A percentile compares a stretch with the other conserved stretches of the same genome.
Evolutionary conservation across 805 yeast genomes (phyloP).

Genomic region (Hagleromyces aurorensis): DNA sequence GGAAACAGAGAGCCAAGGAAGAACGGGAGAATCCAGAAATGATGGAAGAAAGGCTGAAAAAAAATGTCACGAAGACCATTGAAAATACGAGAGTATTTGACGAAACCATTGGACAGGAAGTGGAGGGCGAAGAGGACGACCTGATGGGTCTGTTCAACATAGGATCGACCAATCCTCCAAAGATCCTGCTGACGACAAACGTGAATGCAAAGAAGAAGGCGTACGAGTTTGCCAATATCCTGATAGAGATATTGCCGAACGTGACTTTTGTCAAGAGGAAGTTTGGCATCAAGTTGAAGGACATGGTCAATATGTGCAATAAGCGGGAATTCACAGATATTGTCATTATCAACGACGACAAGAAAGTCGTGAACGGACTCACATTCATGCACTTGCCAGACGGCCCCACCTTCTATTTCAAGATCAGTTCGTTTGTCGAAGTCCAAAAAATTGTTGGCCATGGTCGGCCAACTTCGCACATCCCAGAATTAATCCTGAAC

Average conservation of each 20-base stretch:
- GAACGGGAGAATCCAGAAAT: slow-evolving; percentile 79
- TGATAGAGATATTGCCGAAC: slow-evolving; percentile 80
- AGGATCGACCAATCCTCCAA: slow-evolving; percentile 66
- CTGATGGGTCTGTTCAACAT: slow-evolving; percentile 32
- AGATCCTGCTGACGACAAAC: slow-evolving; percentile 83
- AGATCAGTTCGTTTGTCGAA: slow-evolving; percentile 67
- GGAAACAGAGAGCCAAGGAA: slow-evolving; percentile 80
- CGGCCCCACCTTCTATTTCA: slow-evolving; percentile 93
- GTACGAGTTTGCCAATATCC: slow-evolving; percentile 79
- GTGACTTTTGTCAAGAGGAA: slow-evolving; percentile 83
- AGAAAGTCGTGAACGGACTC: slow-evolving; percentile 83
- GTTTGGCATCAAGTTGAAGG: slow-evolving; percentile 73
- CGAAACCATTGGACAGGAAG: slow-evolving; percentile 56
- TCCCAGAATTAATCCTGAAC: slow-evolving; percentile 86
- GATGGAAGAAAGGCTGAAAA: slow-evolving; percentile 68
- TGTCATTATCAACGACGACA: slow-evolving; percentile 87
- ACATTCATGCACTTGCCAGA: slow-evolving; percentile 90
- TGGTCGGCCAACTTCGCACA: slow-evolving; percentile 83
- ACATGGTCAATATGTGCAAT: slow-evolving; percentile 74
- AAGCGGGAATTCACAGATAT: slow-evolving; percentile 84
- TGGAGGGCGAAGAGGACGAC: slow-evolving; percentile 35
- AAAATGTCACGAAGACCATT: slow-evolving; percentile 73
- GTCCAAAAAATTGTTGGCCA: slow-evolving; percentile 77
- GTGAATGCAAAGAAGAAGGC: slow-evolving; percentile 80
- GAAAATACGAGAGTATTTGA: slow-evolving; percentile 81